Base-by-base conservation (phyloP, 495 filamentous ascomycete genomes). In the Parathielavia hyrcaniae region DNA sequence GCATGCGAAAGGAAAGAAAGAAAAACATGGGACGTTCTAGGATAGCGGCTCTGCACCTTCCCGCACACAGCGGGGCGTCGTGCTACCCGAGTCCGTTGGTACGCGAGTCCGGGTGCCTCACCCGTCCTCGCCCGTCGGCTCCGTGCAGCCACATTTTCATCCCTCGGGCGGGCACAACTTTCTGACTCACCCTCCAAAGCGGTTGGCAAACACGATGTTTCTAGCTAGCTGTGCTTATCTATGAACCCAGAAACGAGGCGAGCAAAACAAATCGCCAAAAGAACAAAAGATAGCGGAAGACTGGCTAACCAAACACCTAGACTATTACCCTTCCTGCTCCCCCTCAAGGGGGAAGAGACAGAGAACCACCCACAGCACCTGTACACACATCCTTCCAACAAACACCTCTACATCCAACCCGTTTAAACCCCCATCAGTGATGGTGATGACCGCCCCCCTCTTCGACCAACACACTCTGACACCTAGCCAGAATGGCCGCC, bases 401-500 rank as follows among this genome's bases (percentile, higher is more conserved):
- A 38, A 38, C 49, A 50, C 30, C 5, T 13, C 40, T 55, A 46
- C 40, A 12, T 44, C n/a, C 35, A 44, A 22, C 45, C 7, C 39
- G 9, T n/a, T n/a, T 35, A 51, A 6, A 32, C 9, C 14, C 34
- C 23, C 39, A 13, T 13, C 32, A 36, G 34, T 13, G 40, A 56
- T 68, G 63, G 22, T n/a, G 35, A 62, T 77, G 71, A 14, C 68
- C 68, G 17, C 72, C 61, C 12, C 73, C 73, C 20, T 61, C 69
- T 54, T 65, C 63, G 5, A 62, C 62, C 26, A 79, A 70, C n/a
- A 78, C 78, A 62, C 80, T 83, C 71, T 93, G 86, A 66, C 93
- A 97, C 69, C 92, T 89, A 17, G 89, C 86, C 58, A 98, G 70
- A 50, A 98, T 89, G 30, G 83, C 80, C 36, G 91, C 88, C 67